These are phyloP conservation scores for Decorospora gaudefroyi DNA, from an alignment of 2,329 filamentous ascomycete genomes.

Conservation along the genomic window DNA sequence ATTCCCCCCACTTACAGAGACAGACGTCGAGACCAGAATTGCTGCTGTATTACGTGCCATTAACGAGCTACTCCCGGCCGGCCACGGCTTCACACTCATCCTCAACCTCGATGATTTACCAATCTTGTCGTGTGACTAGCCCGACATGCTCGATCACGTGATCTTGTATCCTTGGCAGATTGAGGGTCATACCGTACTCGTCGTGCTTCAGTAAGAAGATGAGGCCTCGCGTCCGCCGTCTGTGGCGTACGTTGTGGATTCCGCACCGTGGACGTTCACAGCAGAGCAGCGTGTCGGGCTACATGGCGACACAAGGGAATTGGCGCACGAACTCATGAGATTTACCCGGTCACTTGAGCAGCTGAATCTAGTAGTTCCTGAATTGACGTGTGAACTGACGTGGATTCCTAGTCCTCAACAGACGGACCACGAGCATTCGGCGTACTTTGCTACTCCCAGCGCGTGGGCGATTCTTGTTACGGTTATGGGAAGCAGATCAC, in stretches of 20 bases:
- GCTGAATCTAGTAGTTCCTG: too few relatives aligned
- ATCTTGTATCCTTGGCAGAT: not conserved
- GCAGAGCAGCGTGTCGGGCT: not conserved
- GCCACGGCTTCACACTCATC: not conserved
- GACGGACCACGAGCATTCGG: constrained; percentile 4
- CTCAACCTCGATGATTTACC: not conserved
- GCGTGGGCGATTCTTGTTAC: constrained; percentile 28
- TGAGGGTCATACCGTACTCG: not conserved
- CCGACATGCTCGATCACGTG: too few relatives aligned
- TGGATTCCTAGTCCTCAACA: constrained; percentile 8
- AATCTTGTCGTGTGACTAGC: too few relatives aligned
- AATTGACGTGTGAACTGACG: not conserved
- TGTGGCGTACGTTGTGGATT: constrained; percentile 4
- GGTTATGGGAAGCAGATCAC: too few relatives aligned
- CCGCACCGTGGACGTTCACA: constrained; percentile 3
- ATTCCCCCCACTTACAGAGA: not conserved
- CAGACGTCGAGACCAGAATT: not conserved
- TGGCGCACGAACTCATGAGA: not conserved
- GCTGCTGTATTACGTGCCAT: constrained; percentile 7
- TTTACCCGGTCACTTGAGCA: too few relatives aligned
- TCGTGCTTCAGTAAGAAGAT: not conserved
- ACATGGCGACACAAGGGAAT: too few relatives aligned
- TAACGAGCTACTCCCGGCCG: not conserved
- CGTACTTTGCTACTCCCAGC: constrained; percentile 19
- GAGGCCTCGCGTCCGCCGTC: not conserved